Base-by-base conservation (phyloP, 2,329 filamentous ascomycete species). In the Fusarium redolens region DNA sequence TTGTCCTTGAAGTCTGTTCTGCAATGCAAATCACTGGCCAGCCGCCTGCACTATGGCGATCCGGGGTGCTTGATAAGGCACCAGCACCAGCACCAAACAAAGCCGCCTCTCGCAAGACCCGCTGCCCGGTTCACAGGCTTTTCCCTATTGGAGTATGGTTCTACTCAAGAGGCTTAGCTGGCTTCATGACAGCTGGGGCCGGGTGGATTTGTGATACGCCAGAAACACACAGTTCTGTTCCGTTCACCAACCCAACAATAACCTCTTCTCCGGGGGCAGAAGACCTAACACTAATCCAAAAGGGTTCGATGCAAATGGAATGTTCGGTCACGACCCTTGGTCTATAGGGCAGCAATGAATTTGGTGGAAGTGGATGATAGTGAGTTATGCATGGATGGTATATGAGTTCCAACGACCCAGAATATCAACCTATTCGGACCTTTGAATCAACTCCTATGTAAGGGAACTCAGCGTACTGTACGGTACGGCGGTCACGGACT, bases 31-130 rank as follows among this genome's bases (percentile, higher is more conserved):
- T 57, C 55, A 58, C 55, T 50, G 55, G 31, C 55, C 50, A 40
- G 50, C 47, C 44, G 54, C 62, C 73, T 77, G 74, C 75, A 77
- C 66, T 63, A 55, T 52, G 75, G 57, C 69, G 75, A 77, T 77
- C 75, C 73, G 75, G 75, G 74, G 75, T 74, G 68, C 61, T 54
- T 71, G 71, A 69, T 69, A 71, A 60, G 47, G 61, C 44, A 65
- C 61, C 55, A 56, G 69, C 71, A 58, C 67, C 45, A 40, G 51
- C 47, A 65, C 67, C 57, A 60, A 28, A 61, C 56, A 63, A 62
- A 63, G 54, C 43, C 56, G 56, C 59, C 48, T 54, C 68, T 62
- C 52, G 37, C 52, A 65, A 62, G 75, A 61, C 60, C 64, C 45
- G 74, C 61, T 44, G 65, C 31, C 63, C 45, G 69, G 65, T 56